These are phyloP conservation scores for Pseudocercospora crystallina DNA, from an alignment of 2,329 filamentous ascomycete species.

Conservation along the genomic window DNA sequence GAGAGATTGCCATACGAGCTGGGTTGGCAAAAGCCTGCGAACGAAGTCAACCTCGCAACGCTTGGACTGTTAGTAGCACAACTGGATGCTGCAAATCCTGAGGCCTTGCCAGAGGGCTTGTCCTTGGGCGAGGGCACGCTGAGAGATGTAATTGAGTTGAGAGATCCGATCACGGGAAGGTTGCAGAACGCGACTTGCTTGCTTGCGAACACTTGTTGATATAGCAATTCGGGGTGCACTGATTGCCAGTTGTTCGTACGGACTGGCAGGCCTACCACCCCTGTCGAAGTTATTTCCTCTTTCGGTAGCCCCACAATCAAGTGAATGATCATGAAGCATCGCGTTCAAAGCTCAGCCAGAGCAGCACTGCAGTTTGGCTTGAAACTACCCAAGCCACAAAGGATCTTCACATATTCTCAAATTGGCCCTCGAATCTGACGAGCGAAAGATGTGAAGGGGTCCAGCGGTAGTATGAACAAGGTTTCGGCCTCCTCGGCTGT, in stretches of 20 bases:
- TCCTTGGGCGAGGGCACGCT: slow-evolving; percentile 1
- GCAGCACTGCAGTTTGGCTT: too few species aligned
- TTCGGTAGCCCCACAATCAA: too few species aligned
- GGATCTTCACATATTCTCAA: too few species aligned
- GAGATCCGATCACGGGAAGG: slow-evolving; percentile 3
- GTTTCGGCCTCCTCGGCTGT: too few species aligned
- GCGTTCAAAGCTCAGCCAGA: too few species aligned
- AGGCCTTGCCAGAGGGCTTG: slow-evolving; percentile 3
- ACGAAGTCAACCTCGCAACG: slow-evolving; percentile 18
- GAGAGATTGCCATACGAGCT: slow-evolving; percentile 37
- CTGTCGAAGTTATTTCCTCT: too few species aligned
- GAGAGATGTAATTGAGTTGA: slow-evolving; percentile 4
- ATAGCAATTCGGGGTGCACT: background rate
- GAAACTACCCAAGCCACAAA: too few species aligned
- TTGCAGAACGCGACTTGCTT: slow-evolving; percentile 5
- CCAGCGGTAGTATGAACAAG: too few species aligned
- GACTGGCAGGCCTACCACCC: background rate
- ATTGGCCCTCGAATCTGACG: too few species aligned
- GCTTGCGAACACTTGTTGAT: background rate
- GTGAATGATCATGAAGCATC: too few species aligned
- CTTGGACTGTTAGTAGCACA: slow-evolving; percentile 16
- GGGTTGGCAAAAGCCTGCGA: slow-evolving; percentile 31
- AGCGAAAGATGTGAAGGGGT: too few species aligned
- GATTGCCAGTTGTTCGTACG: background rate
- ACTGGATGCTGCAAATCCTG: slow-evolving; percentile 1